These are phyloP conservation scores for Teratosphaeria gauchensis DNA, from an alignment of 2,329 filamentous ascomycete species.

Conservation along the genomic window DNA sequence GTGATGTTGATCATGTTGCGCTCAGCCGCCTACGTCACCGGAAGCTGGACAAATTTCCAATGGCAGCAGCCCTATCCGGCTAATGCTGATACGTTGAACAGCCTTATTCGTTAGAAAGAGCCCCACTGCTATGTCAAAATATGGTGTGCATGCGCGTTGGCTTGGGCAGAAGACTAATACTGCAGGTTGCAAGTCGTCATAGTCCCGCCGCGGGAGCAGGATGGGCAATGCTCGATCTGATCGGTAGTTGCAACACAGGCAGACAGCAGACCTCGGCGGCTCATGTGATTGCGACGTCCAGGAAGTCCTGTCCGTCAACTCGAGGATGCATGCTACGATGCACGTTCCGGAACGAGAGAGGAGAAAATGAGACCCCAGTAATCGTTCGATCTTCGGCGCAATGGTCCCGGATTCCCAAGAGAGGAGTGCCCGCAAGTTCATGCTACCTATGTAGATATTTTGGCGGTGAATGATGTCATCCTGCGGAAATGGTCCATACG, in stretches of 20 bases:
- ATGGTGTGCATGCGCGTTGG: not conserved
- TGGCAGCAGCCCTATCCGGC: not conserved
- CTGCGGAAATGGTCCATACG: too few relatives aligned
- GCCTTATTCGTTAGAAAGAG: not conserved
- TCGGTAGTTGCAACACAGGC: not conserved
- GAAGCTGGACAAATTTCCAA: not conserved
- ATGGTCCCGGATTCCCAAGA: not conserved
- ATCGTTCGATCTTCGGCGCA: not conserved
- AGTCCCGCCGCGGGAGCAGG: not conserved
- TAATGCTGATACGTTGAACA: not conserved
- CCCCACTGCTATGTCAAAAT: not conserved
- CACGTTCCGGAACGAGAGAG: not conserved
- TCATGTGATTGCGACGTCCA: not conserved
- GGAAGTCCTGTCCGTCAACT: not conserved
- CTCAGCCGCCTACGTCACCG: not conserved
- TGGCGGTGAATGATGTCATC: not conserved
- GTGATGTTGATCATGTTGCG: not conserved
- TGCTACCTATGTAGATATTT: not conserved
- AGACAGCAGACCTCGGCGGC: too few relatives aligned
- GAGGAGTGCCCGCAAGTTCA: not conserved
- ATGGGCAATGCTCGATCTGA: not conserved
- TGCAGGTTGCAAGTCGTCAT: not conserved
- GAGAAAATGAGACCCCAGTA: not conserved
- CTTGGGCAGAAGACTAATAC: not conserved
- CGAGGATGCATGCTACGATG: not conserved